These are phyloP conservation scores for Phytomonas sp. DNA, from an alignment of 208 protist species.

Conservation along the genomic window DNA sequence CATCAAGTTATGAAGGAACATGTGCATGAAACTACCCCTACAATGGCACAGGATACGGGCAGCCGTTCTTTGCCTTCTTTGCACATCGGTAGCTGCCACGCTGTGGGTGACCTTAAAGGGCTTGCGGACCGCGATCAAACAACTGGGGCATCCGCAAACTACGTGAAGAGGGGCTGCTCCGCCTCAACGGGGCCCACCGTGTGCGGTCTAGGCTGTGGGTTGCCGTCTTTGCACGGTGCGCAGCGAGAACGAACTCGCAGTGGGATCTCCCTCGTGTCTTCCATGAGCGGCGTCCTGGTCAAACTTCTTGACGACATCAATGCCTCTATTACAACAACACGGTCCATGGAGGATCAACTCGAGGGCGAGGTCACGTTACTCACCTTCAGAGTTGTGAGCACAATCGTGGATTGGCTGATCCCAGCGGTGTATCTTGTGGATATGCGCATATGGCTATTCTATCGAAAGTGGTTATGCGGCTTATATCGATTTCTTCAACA, in stretches of 20 bases:
- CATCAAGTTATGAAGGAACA: neutral
- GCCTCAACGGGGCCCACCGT: neutral
- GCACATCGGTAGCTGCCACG: neutral
- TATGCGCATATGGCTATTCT: slow-evolving; percentile 50
- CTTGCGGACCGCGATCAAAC: neutral
- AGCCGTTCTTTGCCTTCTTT: neutral
- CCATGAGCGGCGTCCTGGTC: neutral
- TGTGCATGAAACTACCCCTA: neutral
- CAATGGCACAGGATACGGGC: neutral
- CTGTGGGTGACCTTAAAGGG: neutral
- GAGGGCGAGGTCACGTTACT: slow-evolving; percentile 64
- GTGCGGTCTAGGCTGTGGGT: neutral
- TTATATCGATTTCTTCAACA: slow-evolving; percentile 64
- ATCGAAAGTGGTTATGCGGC: slow-evolving; percentile 79
- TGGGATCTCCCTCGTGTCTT: neutral
- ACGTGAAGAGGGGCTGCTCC: neutral
- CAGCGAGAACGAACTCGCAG: neutral
- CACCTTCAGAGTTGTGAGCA: slow-evolving; percentile 68
- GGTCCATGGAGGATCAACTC: slow-evolving; percentile 39
- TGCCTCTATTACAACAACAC: slow-evolving; percentile 9
- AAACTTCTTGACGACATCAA: slow-evolving; percentile 14
- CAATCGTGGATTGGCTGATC: slow-evolving; percentile 66
- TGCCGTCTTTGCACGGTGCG: neutral
- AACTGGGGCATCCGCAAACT: neutral
- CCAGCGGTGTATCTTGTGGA: slow-evolving; percentile 58